These are phyloP conservation scores for Torulaspora franciscae DNA, from an alignment of 805 yeast species.

Conservation along the genomic window DNA sequence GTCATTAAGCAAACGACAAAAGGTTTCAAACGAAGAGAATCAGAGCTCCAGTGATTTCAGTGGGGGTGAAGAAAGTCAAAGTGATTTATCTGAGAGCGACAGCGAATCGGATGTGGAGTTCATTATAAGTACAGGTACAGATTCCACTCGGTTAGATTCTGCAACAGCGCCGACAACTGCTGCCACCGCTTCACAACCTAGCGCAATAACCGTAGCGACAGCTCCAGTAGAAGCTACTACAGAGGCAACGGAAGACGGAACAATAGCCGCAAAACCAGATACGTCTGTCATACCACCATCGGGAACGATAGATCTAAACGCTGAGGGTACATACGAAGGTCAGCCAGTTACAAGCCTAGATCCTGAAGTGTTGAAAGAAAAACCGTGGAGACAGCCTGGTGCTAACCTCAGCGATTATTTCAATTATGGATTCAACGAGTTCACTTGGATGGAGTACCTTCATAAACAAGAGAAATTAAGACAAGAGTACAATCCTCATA, in stretches of 20 bases:
- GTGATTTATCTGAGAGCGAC: conserved; percentile 42
- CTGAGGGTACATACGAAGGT: conserved; percentile 52
- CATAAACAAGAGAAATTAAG: conserved; percentile 78
- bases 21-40: conserved; percentile 18
- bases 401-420: conserved; percentile 92
- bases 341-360: conserved; percentile 76
- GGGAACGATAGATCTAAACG: conserved; percentile 34
- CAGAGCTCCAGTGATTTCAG: conserved; percentile 17
- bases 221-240: conserved; percentile 3
- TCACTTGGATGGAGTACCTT: conserved; percentile 92
- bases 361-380: conserved; percentile 76
- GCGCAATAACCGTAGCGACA: conserved; percentile 12
- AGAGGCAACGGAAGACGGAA: conserved; percentile 6
- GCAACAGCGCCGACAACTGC: conserved; percentile 18
- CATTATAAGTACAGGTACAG: conserved; percentile 53
- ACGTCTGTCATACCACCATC: conserved; percentile 20
- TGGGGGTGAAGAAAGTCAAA: conserved; percentile 44
- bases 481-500: conserved; percentile 77
- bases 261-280: conserved; percentile 12
- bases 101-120: conserved; percentile 74
- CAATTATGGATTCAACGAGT: conserved; percentile 94
- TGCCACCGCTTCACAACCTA: conserved; percentile 15
- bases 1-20: conserved; percentile 10
- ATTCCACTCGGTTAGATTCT: conserved; percentile 27
- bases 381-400: conserved; percentile 98